A percentile compares a stretch with the other conserved stretches of the same genome.
These are phyloP conservation scores for Sclerotinia minor DNA, from an alignment of 2,329 filamentous ascomycete genomes.

Conservation along the genomic window DNA sequence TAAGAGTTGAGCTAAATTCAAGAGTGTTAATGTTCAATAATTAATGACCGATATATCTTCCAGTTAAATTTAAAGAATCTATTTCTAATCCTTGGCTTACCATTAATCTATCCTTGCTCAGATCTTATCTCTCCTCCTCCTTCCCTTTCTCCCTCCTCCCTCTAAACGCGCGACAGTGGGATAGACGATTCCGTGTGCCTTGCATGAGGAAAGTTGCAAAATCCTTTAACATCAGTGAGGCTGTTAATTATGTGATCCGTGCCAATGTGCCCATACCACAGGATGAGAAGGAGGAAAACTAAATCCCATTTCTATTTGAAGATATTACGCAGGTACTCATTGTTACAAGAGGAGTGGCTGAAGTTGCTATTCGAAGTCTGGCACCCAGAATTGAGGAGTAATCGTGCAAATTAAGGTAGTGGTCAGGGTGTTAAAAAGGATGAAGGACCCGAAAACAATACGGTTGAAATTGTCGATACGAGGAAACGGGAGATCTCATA, in stretches of 20 bases:
- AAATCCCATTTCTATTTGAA: slow-evolving; percentile 21
- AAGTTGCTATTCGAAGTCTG: neutral
- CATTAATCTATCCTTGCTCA: neutral
- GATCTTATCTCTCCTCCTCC: neutral
- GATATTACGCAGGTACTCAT: neutral
- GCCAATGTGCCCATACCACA: neutral
- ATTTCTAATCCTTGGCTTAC: slow-evolving; percentile 11
- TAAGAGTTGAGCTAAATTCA: neutral
- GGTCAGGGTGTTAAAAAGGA: neutral
- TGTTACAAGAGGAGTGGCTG: neutral
- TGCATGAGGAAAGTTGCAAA: slow-evolving; percentile 15
- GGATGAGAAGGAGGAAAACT: neutral
- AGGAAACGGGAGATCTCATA: neutral
- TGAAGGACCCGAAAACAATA: slow-evolving; percentile 10
- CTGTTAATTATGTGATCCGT: slow-evolving; percentile 11
- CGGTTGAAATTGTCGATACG: neutral
- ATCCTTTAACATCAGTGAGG: neutral
- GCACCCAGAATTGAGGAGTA: neutral
- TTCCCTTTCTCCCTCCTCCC: neutral
- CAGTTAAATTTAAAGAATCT: neutral
- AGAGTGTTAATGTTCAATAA: neutral
- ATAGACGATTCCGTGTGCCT: slow-evolving; percentile 7
- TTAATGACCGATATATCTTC: slow-evolving; percentile 20
- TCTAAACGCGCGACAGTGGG: slow-evolving; percentile 16
- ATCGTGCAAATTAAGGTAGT: neutral